Percentiles rank a stretch among this genome's conserved stretches.
These are phyloP conservation scores for Trichosporon faecale DNA, from an alignment of 1,284 basidiomycete species.

Conservation along the genomic window DNA sequence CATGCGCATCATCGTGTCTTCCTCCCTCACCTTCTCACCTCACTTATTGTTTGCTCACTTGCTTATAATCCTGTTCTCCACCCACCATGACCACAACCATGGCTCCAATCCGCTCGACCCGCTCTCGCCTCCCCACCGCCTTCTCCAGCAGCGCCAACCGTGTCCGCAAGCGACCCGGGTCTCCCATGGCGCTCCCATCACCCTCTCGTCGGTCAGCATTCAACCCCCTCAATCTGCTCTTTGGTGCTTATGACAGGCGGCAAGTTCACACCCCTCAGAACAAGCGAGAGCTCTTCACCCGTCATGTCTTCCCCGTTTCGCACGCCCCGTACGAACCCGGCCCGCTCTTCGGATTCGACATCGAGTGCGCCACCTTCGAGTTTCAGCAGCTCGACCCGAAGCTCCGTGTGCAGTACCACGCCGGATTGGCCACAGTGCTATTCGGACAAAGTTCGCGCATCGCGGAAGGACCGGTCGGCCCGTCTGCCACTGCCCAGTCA, in stretches of 20 bases:
- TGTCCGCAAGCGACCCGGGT: neutral
- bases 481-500: neutral
- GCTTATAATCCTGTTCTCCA: neutral
- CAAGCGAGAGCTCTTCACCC: constrained; percentile 17
- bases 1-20: neutral
- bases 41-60: neutral
- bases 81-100: neutral
- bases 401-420: constrained; percentile 15
- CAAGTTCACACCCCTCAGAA: neutral
- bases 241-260: neutral
- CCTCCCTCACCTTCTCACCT: neutral
- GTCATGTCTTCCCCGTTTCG: constrained; percentile 11
- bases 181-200: neutral
- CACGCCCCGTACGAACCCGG: neutral
- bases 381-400: neutral
- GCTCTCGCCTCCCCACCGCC: neutral
- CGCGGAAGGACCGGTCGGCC: neutral
- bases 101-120: neutral
- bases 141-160: neutral
- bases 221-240: neutral
- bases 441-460: neutral
- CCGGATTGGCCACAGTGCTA: neutral
- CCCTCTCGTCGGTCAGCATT: neutral
- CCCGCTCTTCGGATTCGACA: constrained; percentile 6
- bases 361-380: neutral